Evolutionary conservation across 1,139 yeast genomes (phyloP).

Genomic region (Suhomyces maxii): DNA sequence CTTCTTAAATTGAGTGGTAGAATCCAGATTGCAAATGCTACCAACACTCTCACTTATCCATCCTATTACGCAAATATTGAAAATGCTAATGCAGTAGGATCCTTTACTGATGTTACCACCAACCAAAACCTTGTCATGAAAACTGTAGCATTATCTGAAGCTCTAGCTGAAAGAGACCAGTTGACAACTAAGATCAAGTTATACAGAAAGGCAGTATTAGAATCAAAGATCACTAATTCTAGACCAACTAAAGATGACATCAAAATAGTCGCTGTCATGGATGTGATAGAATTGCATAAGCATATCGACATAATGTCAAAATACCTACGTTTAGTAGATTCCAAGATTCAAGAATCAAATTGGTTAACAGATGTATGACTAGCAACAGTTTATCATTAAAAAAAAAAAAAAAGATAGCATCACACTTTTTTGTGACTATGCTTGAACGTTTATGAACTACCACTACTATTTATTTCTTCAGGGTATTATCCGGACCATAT

Average conservation of each 20-base stretch:
- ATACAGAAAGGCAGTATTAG: not conserved
- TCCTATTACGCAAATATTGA: slow-evolving; percentile 1
- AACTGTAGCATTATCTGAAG: not conserved
- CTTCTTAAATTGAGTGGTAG: not conserved
- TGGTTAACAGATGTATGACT: not conserved
- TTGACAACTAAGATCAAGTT: not conserved
- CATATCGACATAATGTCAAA: not conserved
- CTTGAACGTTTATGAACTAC: too few relatives aligned
- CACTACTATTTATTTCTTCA: too few relatives aligned
- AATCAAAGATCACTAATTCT: not conserved
- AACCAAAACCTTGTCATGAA: not conserved
- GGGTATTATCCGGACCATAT: too few relatives aligned
- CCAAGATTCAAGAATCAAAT: not conserved
- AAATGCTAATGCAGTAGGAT: not conserved
- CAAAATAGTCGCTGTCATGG: not conserved
- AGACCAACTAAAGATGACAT: not conserved
- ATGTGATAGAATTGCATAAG: not conserved
- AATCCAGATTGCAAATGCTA: not conserved
- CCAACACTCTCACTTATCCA: not conserved
- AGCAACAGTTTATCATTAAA: too few relatives aligned
- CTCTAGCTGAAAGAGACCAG: slow-evolving; percentile 1
- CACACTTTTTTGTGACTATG: too few relatives aligned
- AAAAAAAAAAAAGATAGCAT: too few relatives aligned
- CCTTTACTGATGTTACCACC: not conserved
- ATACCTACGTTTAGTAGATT: not conserved